Conservation (phyloP, 768 basidiomycete genomes). For the Phaeolepiota aurea region DNA sequence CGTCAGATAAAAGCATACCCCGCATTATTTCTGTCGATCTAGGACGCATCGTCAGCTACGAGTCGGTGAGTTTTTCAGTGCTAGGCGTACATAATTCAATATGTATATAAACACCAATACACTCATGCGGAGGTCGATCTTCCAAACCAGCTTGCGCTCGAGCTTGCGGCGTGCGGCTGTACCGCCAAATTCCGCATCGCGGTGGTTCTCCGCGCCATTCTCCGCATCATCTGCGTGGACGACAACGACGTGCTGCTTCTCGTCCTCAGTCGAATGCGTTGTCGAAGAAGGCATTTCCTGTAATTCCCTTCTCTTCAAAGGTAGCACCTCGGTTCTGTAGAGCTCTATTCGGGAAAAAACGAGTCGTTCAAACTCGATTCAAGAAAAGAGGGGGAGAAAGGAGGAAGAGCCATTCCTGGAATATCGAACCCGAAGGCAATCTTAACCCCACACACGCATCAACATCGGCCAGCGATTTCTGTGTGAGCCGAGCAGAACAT, state of each 20-base stretch:
- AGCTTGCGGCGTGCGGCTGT: constrained; percentile 33
- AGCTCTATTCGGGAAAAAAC: not conserved
- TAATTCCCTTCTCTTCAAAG: too few species aligned
- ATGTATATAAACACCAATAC: constrained; percentile 46
- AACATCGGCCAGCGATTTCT: too few species aligned
- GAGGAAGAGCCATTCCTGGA: too few species aligned
- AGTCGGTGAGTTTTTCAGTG: not conserved
- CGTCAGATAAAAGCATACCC: too few species aligned
- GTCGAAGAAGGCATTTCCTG: too few species aligned
- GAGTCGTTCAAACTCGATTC: too few species aligned
- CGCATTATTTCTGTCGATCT: constrained; percentile 76
- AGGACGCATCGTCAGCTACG: constrained; percentile 18
- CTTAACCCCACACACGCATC: too few species aligned
- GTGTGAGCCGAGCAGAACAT: too few species aligned
- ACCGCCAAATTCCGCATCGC: constrained; percentile 41
- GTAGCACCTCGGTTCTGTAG: too few species aligned
- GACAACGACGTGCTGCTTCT: constrained; percentile 5
- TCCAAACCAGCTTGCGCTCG: not conserved
- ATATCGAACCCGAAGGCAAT: too few species aligned
- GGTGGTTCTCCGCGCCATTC: constrained; percentile 8
- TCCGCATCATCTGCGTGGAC: not conserved
- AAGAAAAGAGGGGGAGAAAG: too few species aligned
- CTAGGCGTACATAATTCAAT: constrained; percentile 41
- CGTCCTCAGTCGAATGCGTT: constrained; percentile 8
- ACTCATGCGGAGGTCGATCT: constrained; percentile 49